Base-by-base conservation (phyloP, 169 alveolate genomes). In the Eimeria zaria region DNA sequence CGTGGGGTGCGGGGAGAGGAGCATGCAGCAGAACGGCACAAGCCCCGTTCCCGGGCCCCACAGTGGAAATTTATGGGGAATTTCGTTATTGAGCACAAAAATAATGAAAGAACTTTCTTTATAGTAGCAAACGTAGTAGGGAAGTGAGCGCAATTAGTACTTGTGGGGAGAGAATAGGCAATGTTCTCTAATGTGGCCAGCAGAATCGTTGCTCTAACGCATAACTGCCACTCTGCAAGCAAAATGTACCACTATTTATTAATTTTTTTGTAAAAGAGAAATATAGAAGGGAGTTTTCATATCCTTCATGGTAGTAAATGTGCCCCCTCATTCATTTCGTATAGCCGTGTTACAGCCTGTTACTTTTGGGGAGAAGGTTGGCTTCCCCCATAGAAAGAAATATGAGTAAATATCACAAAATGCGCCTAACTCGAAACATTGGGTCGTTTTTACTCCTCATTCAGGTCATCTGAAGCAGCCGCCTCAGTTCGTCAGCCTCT, bases 1-100 rank as follows among this genome's bases (percentile, higher is more conserved):
- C 44, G 48, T 9, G 58, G 62, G 76, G 92, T 84, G 92, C 92
- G 92, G 92, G 92, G 80, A 85, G 78, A 85, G 90, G 67, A 12
- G 60, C 92, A 85, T 85, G 92, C 92, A 85, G 8, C 55, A 11
- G 55, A 53, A 51, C 41, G 78, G 2, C 14, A 51, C 74, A 85
- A 85, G 92, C 92, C 92, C 92, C 62, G 62, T 64, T 58, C 80
- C 39, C 20, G 1, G 1, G 73, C 80, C 92, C 60, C 74, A 18
- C 36, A 27, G 33, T 8, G 62, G 1, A 0, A 41, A 62, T 41
- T 22, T 71, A 16, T 60, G 60, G 60, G 48, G 24, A 39, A n/a
- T n/a, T n/a, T n/a, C n/a, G n/a, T n/a, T n/a, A n/a, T n/a, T n/a
- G n/a, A n/a, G n/a, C n/a, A n/a, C n/a, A n/a, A n/a, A n/a, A n/a